phyloP scores from a whole-genome alignment of 2,329 filamentous ascomycete species.

The Colletotrichum brevisporum region DNA sequence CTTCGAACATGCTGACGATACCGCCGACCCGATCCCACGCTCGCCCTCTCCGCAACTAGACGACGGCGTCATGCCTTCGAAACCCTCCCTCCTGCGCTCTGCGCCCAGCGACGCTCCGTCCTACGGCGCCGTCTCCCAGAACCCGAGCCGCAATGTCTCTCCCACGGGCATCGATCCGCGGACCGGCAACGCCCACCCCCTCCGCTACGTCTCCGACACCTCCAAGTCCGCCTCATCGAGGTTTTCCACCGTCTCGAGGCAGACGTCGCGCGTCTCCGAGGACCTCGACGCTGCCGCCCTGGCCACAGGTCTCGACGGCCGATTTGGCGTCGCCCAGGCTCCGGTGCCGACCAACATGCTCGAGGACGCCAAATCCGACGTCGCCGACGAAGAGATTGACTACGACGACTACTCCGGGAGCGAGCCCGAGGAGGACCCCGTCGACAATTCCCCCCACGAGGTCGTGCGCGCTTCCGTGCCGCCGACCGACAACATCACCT shows the following conservation, averaged over 20 bases:
- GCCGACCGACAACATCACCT: constrained; percentile 78
- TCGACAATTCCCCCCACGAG: constrained; percentile 82
- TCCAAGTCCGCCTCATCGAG: constrained; percentile 47
- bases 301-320: constrained; percentile 67
- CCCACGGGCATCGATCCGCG: constrained; percentile 52
- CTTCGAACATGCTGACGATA: constrained; percentile 41
- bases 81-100: constrained; percentile 52
- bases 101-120: constrained; percentile 49
- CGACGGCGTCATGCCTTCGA: constrained; percentile 40
- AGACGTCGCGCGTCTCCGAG: constrained; percentile 58
- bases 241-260: constrained; percentile 50
- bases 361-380: constrained; percentile 51
- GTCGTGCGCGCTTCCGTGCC: constrained; percentile 86
- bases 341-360: constrained; percentile 61
- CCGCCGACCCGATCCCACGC: constrained; percentile 7
- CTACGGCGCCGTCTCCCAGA: constrained; percentile 56
- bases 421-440: constrained; percentile 63
- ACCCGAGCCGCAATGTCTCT: constrained; percentile 53
- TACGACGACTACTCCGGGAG: constrained; percentile 51
- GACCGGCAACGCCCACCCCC: constrained; percentile 49
- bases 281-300: constrained; percentile 66
- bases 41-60: constrained; percentile 34
- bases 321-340: constrained; percentile 66
- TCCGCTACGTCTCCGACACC: constrained; percentile 52
- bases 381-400: constrained; percentile 42